phyloP scores from a whole-genome alignment of 768 basidiomycete species.

The Boletus speciosus region DNA sequence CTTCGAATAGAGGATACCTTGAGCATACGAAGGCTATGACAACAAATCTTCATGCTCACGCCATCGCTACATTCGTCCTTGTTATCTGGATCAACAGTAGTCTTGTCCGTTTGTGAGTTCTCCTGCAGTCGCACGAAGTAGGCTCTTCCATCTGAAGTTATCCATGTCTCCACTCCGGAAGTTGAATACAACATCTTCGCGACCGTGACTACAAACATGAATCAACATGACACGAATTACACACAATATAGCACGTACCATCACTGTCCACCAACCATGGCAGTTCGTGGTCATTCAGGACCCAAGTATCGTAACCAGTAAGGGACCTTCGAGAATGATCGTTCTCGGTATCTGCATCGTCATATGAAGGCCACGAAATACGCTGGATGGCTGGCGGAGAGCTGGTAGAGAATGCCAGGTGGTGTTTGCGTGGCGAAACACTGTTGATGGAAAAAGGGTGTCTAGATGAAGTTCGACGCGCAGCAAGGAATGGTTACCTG shows the following conservation, averaged over 20 bases:
- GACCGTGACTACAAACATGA: slow-evolving; percentile 52
- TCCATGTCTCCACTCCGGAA: slow-evolving; percentile 73
- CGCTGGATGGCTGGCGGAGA: slow-evolving; percentile 75
- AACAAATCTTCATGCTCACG: slow-evolving; percentile 23
- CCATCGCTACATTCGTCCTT: slow-evolving; percentile 55
- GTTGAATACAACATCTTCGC: slow-evolving; percentile 54
- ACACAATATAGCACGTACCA: slow-evolving; percentile 41
- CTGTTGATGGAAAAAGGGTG: slow-evolving; percentile 34
- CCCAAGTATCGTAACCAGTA: slow-evolving; percentile 67
- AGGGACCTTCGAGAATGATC: slow-evolving; percentile 33
- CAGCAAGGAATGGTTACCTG: slow-evolving; percentile 43
- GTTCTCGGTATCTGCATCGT: slow-evolving; percentile 37
- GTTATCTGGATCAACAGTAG: neutral
- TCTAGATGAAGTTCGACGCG: neutral
- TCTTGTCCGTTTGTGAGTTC: slow-evolving; percentile 13
- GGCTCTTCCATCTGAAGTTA: slow-evolving; percentile 79
- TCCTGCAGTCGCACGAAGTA: slow-evolving; percentile 72
- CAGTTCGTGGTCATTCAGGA: slow-evolving; percentile 59
- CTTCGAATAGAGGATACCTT: slow-evolving; percentile 8
- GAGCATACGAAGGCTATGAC: neutral
- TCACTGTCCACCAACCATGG: slow-evolving; percentile 74
- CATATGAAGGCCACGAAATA: slow-evolving; percentile 75
- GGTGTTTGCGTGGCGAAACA: slow-evolving; percentile 68
- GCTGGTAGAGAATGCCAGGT: slow-evolving; percentile 70
- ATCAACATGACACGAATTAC: neutral